These are phyloP conservation scores for Monosporascus cannonballus DNA, from an alignment of 2,329 filamentous ascomycete genomes.

Conservation along the genomic window DNA sequence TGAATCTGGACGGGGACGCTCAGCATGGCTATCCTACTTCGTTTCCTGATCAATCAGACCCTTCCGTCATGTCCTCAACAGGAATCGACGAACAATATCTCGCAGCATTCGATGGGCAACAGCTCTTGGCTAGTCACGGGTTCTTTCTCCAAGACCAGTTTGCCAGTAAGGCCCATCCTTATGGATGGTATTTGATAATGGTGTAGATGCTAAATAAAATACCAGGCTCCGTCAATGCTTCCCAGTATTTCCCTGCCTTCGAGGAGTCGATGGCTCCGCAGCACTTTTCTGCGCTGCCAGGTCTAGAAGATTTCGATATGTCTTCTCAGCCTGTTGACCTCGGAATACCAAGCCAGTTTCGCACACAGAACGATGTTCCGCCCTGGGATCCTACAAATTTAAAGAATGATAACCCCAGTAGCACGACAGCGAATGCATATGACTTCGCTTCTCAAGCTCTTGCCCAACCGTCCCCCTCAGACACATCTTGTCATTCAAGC, in stretches of 20 bases:
- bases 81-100: constrained; percentile 26
- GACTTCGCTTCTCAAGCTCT: constrained; percentile 24
- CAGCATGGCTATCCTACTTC: constrained; percentile 28
- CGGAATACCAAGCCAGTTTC: constrained; percentile 31
- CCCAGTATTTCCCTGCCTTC: constrained; percentile 23
- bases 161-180: constrained; percentile 20
- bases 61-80: constrained; percentile 23
- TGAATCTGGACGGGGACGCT: constrained; percentile 35
- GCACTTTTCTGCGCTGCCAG: constrained; percentile 10
- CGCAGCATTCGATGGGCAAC: constrained; percentile 19
- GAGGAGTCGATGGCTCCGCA: constrained; percentile 15
- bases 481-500: constrained; percentile 19
- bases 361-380: constrained; percentile 29
- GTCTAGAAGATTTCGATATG: constrained; percentile 22
- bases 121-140: constrained; percentile 32
- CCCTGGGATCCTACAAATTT: constrained; percentile 38
- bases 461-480: constrained; percentile 11
- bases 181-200: constrained; percentile 1
- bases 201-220: constrained; percentile 2
- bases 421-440: constrained; percentile 28
- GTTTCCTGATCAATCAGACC: constrained; percentile 25
- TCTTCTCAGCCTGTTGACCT: constrained; percentile 27
- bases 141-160: constrained; percentile 32
- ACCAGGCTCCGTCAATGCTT: constrained; percentile 11
- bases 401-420: constrained; percentile 24